Base-by-base conservation (phyloP, 2,329 filamentous ascomycete genomes). In the Uncinocarpus reesii region DNA sequence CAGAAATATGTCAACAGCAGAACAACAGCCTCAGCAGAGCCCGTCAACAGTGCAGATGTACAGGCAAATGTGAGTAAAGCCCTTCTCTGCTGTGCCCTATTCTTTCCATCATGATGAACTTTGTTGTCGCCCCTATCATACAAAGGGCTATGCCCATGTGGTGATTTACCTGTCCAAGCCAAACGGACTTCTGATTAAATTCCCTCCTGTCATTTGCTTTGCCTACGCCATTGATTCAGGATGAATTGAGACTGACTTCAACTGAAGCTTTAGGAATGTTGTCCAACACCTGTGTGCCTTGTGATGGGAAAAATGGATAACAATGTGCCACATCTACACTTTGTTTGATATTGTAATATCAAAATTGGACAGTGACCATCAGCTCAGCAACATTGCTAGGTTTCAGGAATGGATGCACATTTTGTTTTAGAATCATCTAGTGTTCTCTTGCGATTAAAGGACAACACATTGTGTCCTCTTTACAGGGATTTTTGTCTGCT, bases 101-200 rank as follows among this genome's bases (percentile, higher is more conserved):
- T 38, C 40, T 50, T 52, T 51, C 53, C 63, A 60, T 55, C 56
- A 71, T 75, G 75, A 79, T 78, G 76, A 78, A 72, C 68, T 56
- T 67, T 65, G 67, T 72, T 78, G 75, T 79, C 76, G 76, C 76
- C 76, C 76, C 76, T 78, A 78, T 78, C 76, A 70, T 68, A 78
- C 60, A 58, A 43, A 36, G 31, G 46, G 46, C 38, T 21, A 13
- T 36, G 46, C 59, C 65, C 61, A 61, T 57, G 62, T 78, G 76
- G 74, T 77, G 75, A 78, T 69, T 71, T 72, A 76, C 74, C 72
- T 74, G 75, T 78, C 73, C 69, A 64, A 71, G 71, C 75, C 75
- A 78, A 78, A 78, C 72, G 73, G 73, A 78, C 74, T 65, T 66
- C 74, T 77, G 74, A 77, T 61, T n/a, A n/a, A 53, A 56, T 29